These are phyloP conservation scores for Tulasnella sp. DNA, from an alignment of 768 basidiomycete genomes.

Conservation along the genomic window DNA sequence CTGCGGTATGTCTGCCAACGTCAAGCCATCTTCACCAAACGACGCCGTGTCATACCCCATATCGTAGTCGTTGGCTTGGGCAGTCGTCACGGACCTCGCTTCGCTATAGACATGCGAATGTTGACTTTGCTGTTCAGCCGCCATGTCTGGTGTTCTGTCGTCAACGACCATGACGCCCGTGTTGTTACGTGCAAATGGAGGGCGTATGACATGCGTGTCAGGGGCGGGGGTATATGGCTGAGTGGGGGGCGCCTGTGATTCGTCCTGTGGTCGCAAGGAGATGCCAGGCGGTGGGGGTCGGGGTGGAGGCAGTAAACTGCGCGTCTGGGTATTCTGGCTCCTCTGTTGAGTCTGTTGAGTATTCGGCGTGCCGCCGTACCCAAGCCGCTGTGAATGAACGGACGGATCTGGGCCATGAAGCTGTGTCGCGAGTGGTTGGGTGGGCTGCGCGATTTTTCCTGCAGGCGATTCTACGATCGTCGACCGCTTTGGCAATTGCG, in stretches of 20 bases:
- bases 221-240: conserved; percentile 23
- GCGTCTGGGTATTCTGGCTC: neutral
- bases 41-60: neutral
- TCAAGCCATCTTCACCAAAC: conserved; percentile 54
- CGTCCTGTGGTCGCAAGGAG: conserved; percentile 25
- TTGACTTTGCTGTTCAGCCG: neutral
- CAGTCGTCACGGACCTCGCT: conserved; percentile 32
- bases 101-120: neutral
- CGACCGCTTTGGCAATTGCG: conserved; percentile 82
- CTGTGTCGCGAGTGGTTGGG: conserved; percentile 38
- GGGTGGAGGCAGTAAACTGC: conserved; percentile 13
- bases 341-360: neutral
- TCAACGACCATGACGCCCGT: conserved; percentile 84
- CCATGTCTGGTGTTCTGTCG: conserved; percentile 34
- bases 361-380: too few species aligned
- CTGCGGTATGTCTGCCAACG: conserved; percentile 88
- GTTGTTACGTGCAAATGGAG: conserved; percentile 62
- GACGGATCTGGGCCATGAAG: conserved; percentile 2
- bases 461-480: conserved; percentile 92
- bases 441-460: conserved; percentile 69
- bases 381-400: neutral
- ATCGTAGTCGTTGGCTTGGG: neutral
- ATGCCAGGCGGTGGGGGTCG: conserved; percentile 24
- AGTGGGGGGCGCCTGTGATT: conserved; percentile 11
- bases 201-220: conserved; percentile 43